These are phyloP conservation scores for Smallanthus sonchifolius DNA, from an alignment of 129 eudicot species.

Conservation along the genomic window DNA sequence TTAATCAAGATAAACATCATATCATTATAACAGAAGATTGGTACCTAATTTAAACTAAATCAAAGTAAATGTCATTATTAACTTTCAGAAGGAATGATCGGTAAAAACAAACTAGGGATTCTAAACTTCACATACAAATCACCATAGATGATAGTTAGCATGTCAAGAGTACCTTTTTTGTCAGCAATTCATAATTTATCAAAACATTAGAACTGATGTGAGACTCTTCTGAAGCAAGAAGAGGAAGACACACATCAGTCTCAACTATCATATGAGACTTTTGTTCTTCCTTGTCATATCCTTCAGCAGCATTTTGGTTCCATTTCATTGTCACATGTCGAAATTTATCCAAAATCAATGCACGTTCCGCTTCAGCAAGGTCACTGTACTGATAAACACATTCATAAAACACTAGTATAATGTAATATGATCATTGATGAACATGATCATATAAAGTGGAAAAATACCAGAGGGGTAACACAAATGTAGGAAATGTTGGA, in stretches of 20 bases:
- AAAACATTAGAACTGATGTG: slow-evolving; percentile 65
- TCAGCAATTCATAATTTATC: slow-evolving; percentile 80
- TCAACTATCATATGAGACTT: slow-evolving; percentile 75
- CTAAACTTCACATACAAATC: too few relatives aligned
- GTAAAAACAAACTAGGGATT: too few relatives aligned
- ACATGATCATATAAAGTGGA: background rate
- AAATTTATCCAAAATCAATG: slow-evolving; percentile 50
- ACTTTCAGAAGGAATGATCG: too few relatives aligned
- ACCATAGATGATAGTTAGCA: too few relatives aligned
- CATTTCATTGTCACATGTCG: slow-evolving; percentile 60
- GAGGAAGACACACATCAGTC: slow-evolving; percentile 91
- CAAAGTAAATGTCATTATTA: too few relatives aligned
- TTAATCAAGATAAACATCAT: too few relatives aligned
- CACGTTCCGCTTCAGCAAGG: slow-evolving; percentile 78
- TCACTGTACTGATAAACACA: slow-evolving; percentile 69
- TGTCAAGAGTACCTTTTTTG: slow-evolving; percentile 55
- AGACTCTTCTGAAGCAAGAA: slow-evolving; percentile 66
- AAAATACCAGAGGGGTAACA: slow-evolving; percentile 58
- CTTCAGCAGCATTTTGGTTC: slow-evolving; percentile 47
- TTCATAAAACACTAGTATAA: slow-evolving; percentile 6
- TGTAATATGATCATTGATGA: background rate
- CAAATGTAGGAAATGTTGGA: slow-evolving; percentile 60
- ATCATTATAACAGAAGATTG: too few relatives aligned
- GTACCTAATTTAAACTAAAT: too few relatives aligned
- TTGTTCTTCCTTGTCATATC: slow-evolving; percentile 39